phyloP scores from a whole-genome alignment of 805 yeast genomes.

The Wickerhamiella brachini region DNA sequence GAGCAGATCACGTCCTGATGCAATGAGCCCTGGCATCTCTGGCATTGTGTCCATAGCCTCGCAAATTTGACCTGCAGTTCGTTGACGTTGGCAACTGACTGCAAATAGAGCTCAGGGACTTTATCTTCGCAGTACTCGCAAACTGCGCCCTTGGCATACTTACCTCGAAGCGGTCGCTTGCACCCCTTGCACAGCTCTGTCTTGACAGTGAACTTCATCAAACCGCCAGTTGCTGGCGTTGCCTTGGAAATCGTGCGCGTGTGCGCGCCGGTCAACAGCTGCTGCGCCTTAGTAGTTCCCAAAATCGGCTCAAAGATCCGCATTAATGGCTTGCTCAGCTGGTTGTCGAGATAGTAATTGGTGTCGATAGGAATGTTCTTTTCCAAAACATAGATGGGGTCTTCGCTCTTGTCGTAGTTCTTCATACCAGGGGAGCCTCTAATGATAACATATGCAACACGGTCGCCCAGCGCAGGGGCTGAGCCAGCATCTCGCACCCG shows the following conservation, averaged over 20 bases:
- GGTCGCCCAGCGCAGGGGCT: slow-evolving; percentile 93
- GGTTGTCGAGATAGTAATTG: slow-evolving; percentile 85
- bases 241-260: slow-evolving; percentile 57
- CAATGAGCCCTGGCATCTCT: slow-evolving; percentile 88
- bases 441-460: slow-evolving; percentile 93
- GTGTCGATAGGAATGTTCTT: slow-evolving; percentile 89
- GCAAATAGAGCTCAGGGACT: slow-evolving; percentile 70
- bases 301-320: slow-evolving; percentile 91
- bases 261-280: slow-evolving; percentile 68
- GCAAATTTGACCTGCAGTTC: slow-evolving; percentile 71
- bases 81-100: slow-evolving; percentile 66
- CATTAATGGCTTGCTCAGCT: slow-evolving; percentile 78
- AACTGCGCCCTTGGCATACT: slow-evolving; percentile 49
- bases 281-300: slow-evolving; percentile 72
- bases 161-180: slow-evolving; percentile 53
- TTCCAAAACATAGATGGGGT: slow-evolving; percentile 85
- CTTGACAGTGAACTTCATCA: slow-evolving; percentile 83
- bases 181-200: slow-evolving; percentile 84
- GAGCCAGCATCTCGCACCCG: slow-evolving; percentile 92
- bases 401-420: slow-evolving; percentile 92
- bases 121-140: slow-evolving; percentile 61
- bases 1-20: slow-evolving; percentile 94
- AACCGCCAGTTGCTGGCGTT: slow-evolving; percentile 70
- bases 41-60: slow-evolving; percentile 95
- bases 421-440: slow-evolving; percentile 66